A percentile compares a stretch with the other conserved stretches of the same genome.
Conservation (phyloP, 208 protist genomes). For the Lotmaria passim region DNA sequence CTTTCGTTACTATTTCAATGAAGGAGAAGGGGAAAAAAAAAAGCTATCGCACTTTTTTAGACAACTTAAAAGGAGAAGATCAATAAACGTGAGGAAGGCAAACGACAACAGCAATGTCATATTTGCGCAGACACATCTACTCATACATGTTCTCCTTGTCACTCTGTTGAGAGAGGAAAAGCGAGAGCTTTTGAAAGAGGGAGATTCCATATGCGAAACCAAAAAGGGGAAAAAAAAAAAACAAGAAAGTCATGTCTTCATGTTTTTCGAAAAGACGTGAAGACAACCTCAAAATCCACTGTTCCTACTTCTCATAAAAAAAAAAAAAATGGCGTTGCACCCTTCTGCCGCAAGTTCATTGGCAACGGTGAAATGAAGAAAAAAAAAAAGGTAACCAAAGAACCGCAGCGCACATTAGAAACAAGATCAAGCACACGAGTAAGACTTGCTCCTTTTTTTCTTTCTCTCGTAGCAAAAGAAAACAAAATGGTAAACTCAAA, state of each 20-base stretch:
- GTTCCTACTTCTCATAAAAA: neutral
- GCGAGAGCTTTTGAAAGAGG: neutral
- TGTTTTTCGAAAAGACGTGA: neutral
- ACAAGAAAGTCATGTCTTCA: conserved; percentile 4
- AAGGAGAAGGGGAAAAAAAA: neutral
- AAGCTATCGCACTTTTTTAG: neutral
- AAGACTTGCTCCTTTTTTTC: too few relatives aligned
- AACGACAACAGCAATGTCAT: conserved; percentile 1
- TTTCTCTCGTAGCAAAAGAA: too few relatives aligned
- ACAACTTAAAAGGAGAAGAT: neutral
- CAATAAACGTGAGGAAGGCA: too few relatives aligned
- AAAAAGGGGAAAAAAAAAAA: conserved; percentile 8
- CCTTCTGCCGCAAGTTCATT: too few relatives aligned
- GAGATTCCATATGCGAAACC: conserved; percentile 21
- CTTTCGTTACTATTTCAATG: conserved; percentile 1
- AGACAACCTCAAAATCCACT: neutral
- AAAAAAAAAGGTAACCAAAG: too few relatives aligned
- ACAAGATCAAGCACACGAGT: too few relatives aligned
- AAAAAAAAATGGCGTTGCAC: too few relatives aligned
- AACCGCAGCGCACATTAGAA: too few relatives aligned
- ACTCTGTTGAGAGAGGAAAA: neutral
- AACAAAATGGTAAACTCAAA: conserved; percentile 6
- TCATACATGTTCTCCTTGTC: too few relatives aligned
- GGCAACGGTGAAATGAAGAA: neutral
- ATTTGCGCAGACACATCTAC: neutral